These are phyloP conservation scores for Scedosporium boydii DNA, from an alignment of 2,329 filamentous ascomycete genomes.

Conservation along the genomic window DNA sequence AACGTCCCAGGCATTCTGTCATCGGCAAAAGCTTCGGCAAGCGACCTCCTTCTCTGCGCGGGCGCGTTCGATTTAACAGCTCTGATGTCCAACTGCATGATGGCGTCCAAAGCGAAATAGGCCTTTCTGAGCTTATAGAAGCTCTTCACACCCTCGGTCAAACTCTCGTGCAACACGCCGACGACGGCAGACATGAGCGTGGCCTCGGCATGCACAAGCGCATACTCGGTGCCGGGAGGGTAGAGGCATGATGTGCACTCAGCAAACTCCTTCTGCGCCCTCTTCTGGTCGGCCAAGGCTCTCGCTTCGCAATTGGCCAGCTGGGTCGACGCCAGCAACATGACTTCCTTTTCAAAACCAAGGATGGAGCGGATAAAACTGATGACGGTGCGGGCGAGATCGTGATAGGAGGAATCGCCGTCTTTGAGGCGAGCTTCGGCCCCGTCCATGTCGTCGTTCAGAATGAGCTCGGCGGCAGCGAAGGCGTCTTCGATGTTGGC, in stretches of 20 bases:
- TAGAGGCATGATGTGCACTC: constrained; percentile 45
- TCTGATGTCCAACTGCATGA: constrained; percentile 65
- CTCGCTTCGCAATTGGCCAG: constrained; percentile 67
- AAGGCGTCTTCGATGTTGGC: constrained; percentile 51
- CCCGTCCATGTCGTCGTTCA: constrained; percentile 82
- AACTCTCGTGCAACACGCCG: constrained; percentile 80
- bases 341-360: constrained; percentile 85
- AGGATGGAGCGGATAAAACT: constrained; percentile 79
- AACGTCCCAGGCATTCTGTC: constrained; percentile 6
- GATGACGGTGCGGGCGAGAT: constrained; percentile 71
- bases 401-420: constrained; percentile 67
- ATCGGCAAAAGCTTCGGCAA: background rate
- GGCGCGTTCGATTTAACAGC: constrained; percentile 14
- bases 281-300: constrained; percentile 67
- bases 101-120: constrained; percentile 69
- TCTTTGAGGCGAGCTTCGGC: constrained; percentile 66
- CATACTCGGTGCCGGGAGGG: constrained; percentile 75
- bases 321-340: constrained; percentile 68
- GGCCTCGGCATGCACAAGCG: constrained; percentile 72
- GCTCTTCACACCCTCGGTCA: constrained; percentile 82
- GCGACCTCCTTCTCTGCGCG: constrained; percentile 1
- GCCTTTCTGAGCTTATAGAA: constrained; percentile 92
- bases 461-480: constrained; percentile 59
- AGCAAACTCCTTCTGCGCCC: constrained; percentile 55
- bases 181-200: constrained; percentile 87